Evolutionary conservation across 108 stramenopile species (phyloP), one percentile per base, ranked within the genome.

Genomic region (Fistulifera pelliculosa): DNA sequence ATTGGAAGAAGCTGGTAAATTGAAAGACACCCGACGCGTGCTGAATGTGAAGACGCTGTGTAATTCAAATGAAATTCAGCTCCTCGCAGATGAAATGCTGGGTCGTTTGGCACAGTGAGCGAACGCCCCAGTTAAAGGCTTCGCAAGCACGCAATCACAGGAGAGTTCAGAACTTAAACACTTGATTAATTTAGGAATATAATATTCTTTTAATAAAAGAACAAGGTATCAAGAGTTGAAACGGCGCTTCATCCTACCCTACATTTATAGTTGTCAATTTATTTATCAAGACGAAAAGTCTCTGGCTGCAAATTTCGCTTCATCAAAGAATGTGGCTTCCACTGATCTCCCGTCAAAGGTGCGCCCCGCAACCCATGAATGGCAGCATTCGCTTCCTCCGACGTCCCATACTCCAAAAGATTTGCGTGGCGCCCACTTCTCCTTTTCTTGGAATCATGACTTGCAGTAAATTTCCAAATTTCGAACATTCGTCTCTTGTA

Each of bases 401-500:
- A 49, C 12, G 80, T 68, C 35, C 66, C 47, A 56, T 89, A 93
- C 56, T 93, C 83, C 56, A 93, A 60, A 74, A 93, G 44, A 93
- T 74, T 60, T 88, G 83, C 35, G 85, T 85, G 0, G 68, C 82
- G 19, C 91, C 91, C 15, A 58, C 44, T 43, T 85, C 78, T 8
- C 79, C 85, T 15, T 51, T 52, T 49, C 77, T 73, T 26, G 93
- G 90, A 57, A 96, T 93, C 45, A 80, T 60, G 47, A 94, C 75
- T 22, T 69, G 69, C 43, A 80, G 77, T 39, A 96, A 65, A 16
- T 81, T 62, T 17, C 95, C 95, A 71, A 92, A 96, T 41, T 82
- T 80, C 21, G 70, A 56, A 58, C 95, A 94, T 74, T 94, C 94
- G 27, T 90, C 89, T 58, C 79, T 70, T n/a, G 93, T 96, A 49